These are phyloP conservation scores for Clausena lansium DNA, from an alignment of 345 rosid species.

Conservation along the genomic window DNA sequence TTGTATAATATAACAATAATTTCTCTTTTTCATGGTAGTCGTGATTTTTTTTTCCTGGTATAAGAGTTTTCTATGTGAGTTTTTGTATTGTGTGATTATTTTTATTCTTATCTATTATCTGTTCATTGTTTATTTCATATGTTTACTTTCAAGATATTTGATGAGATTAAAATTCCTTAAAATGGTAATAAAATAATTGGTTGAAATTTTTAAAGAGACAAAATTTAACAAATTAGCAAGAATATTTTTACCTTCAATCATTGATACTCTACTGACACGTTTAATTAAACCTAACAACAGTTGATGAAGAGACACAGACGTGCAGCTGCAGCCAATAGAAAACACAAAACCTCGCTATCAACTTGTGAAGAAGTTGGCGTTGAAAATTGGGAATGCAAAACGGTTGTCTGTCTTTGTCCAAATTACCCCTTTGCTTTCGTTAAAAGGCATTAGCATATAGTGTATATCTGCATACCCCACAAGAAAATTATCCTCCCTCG, in stretches of 20 bases:
- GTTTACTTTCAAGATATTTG: too few species aligned
- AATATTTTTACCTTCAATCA: background rate
- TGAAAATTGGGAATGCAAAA: background rate
- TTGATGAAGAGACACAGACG: background rate
- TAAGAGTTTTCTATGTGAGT: fast-evolving
- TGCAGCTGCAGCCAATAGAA: background rate
- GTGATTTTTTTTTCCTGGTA: too few species aligned
- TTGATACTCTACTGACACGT: background rate
- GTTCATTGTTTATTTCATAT: too few species aligned
- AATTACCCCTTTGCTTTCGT: too few species aligned
- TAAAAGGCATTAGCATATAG: too few species aligned
- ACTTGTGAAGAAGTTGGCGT: background rate
- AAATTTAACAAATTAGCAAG: too few species aligned
- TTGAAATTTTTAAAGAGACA: too few species aligned
- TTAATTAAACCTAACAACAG: background rate
- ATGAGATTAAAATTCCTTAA: too few species aligned
- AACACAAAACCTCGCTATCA: background rate
- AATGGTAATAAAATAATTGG: too few species aligned
- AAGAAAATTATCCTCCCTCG: background rate
- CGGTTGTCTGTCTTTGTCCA: background rate
- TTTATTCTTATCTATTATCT: too few species aligned
- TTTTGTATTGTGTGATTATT: fast-evolving
- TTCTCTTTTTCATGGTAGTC: too few species aligned
- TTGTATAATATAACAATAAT: too few species aligned
- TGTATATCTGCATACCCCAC: background rate